phyloP scores from a whole-genome alignment of 2,329 filamentous ascomycete species.

The Botryotinia calthae region DNA sequence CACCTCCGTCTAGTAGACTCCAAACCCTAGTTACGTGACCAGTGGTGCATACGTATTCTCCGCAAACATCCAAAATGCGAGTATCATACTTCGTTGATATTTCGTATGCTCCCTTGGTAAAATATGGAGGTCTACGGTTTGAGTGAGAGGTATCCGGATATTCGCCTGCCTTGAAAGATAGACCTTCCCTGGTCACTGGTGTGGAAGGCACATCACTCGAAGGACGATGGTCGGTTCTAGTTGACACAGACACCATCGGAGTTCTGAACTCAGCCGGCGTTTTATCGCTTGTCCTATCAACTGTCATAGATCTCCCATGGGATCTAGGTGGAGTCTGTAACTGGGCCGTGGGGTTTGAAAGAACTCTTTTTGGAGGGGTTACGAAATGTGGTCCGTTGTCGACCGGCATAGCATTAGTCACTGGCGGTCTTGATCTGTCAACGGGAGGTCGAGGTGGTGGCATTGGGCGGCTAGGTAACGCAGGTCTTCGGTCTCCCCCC shows the following conservation, averaged over 20 bases:
- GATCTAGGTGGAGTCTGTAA: conserved; percentile 44
- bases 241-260: conserved; percentile 28
- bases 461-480: conserved; percentile 44
- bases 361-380: conserved; percentile 45
- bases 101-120: conserved; percentile 69
- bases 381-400: conserved; percentile 22
- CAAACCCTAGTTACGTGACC: conserved; percentile 86
- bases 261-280: conserved; percentile 42
- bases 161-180: conserved; percentile 41
- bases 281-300: conserved; percentile 46
- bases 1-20: conserved; percentile 78
- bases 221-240: conserved; percentile 23
- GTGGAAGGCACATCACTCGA: conserved; percentile 24
- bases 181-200: conserved; percentile 24
- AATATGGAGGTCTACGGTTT: conserved; percentile 77
- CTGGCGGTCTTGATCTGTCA: conserved; percentile 30
- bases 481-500: conserved; percentile 46
- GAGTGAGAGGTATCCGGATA: conserved; percentile 83
- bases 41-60: conserved; percentile 80
- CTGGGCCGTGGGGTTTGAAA: conserved; percentile 48
- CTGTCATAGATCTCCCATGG: conserved; percentile 51
- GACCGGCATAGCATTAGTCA: conserved; percentile 20
- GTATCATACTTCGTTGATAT: conserved; percentile 86
- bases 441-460: conserved; percentile 34
- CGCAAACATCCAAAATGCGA: conserved; percentile 81